Evolutionary conservation across 352 stramenopile genomes (phyloP).

Genomic region (Pythium brachiatum): DNA sequence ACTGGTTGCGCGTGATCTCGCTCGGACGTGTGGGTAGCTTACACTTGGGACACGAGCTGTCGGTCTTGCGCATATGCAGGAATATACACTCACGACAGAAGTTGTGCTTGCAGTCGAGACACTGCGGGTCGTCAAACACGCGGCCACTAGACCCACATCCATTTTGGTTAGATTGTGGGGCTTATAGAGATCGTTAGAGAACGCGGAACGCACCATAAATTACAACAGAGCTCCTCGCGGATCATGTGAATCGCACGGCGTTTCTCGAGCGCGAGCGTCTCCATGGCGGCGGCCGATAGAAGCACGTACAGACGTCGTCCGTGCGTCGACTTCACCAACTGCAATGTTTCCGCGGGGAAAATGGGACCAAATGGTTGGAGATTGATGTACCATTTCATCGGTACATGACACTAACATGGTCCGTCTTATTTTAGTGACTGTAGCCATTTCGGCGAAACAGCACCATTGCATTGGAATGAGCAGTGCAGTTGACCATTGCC

Average conservation of each 20-base stretch:
- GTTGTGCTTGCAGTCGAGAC: conserved; percentile 87
- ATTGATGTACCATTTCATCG: conserved; percentile 9
- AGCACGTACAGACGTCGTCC: background rate
- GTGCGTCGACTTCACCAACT: conserved; percentile 4
- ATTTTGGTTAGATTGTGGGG: background rate
- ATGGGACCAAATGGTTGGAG: background rate
- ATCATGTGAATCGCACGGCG: conserved; percentile 69
- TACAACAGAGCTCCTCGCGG: conserved; percentile 75
- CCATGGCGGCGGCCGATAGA: conserved; percentile 29
- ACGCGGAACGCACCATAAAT: conserved; percentile 52
- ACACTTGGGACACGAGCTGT: conserved; percentile 67
- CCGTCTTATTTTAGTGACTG: conserved; percentile 9
- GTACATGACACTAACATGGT: conserved; percentile 12
- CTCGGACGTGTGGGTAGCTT: conserved; percentile 69
- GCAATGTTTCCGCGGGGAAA: conserved; percentile 20
- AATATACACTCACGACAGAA: conserved; percentile 81
- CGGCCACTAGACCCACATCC: conserved; percentile 30
- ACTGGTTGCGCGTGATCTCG: conserved; percentile 84
- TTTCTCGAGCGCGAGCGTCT: conserved; percentile 53
- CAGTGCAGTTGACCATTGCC: no score
- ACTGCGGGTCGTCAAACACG: conserved; percentile 84
- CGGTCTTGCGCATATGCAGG: conserved; percentile 50
- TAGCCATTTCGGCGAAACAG: conserved; percentile 6
- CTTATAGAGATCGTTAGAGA: background rate
- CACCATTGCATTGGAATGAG: background rate